A percentile compares a stretch with the other conserved stretches of the same genome.
phyloP scores from a whole-genome alignment of 176 grass and related monocot genomes.

The Elymus sibiricus region DNA sequence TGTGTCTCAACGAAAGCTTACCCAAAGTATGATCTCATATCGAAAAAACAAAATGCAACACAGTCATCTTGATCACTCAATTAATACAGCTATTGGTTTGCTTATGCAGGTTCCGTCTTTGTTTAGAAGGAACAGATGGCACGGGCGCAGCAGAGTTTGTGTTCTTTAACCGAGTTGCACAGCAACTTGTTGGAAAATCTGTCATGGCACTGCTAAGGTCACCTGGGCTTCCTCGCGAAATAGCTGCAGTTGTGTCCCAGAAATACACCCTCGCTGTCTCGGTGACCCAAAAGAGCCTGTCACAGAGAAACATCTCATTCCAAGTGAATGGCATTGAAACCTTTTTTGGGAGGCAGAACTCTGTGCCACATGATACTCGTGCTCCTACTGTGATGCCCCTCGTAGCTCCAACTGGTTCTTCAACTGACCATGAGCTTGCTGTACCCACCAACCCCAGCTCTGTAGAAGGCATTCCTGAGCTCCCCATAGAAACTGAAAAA shows the following conservation, averaged over 20 bases:
- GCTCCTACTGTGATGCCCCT: too few relatives aligned
- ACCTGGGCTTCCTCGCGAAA: not conserved
- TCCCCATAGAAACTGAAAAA: too few relatives aligned
- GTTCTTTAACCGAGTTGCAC: not conserved
- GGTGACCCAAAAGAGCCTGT: not conserved
- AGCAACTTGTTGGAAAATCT: not conserved
- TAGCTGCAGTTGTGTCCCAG: not conserved
- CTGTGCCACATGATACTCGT: too few relatives aligned
- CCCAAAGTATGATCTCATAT: not conserved
- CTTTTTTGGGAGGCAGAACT: too few relatives aligned
- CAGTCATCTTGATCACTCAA: not conserved
- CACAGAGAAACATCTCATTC: not conserved
- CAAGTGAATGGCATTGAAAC: not conserved
- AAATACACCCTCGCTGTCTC: not conserved
- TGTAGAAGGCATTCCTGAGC: too few relatives aligned
- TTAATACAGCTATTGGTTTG: not conserved
- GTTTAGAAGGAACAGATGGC: not conserved
- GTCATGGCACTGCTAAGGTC: not conserved
- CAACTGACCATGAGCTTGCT: too few relatives aligned
- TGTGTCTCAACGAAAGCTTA: not conserved
- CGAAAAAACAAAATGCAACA: too few relatives aligned
- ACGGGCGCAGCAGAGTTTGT: not conserved
- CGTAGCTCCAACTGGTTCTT: too few relatives aligned
- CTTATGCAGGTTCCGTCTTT: not conserved
- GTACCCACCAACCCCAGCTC: too few relatives aligned